phyloP scores from a whole-genome alignment of 805 yeast genomes.

The Lachancea kluyveri region DNA sequence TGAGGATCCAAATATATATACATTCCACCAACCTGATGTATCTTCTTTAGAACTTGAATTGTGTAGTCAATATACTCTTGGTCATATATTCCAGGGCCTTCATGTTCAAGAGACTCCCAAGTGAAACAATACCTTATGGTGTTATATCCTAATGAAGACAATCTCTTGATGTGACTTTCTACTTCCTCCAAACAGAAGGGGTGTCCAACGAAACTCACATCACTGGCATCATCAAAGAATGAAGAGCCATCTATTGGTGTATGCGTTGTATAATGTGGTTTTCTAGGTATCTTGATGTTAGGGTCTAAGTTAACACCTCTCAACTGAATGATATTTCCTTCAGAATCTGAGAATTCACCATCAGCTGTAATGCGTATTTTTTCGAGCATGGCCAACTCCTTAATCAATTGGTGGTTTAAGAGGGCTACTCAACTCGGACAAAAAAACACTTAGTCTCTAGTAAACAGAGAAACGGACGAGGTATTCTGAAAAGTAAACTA shows the following conservation, averaged over 20 bases:
- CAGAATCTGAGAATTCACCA: slow-evolving; percentile 52
- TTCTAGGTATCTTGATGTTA: slow-evolving; percentile 60
- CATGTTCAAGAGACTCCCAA: slow-evolving; percentile 92
- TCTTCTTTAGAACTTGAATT: slow-evolving; percentile 49
- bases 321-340: slow-evolving; percentile 56
- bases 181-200: slow-evolving; percentile 79
- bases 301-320: slow-evolving; percentile 83
- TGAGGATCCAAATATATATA: slow-evolving; percentile 84
- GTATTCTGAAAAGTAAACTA: too few relatives aligned
- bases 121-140: slow-evolving; percentile 69
- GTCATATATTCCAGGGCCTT: slow-evolving; percentile 81
- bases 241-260: slow-evolving; percentile 29
- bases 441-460: too few relatives aligned
- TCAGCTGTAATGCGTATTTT: slow-evolving; percentile 32
- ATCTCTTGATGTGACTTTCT: slow-evolving; percentile 55
- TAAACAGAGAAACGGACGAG: too few relatives aligned
- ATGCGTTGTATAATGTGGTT: slow-evolving; percentile 43
- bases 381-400: slow-evolving; percentile 25
- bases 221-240: slow-evolving; percentile 62
- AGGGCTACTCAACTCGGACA: too few relatives aligned
- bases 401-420: too few relatives aligned
- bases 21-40: slow-evolving; percentile 60
- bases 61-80: slow-evolving; percentile 69
- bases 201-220: slow-evolving; percentile 73
- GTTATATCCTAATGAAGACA: slow-evolving; percentile 79